phyloP scores from a whole-genome alignment of 2,329 filamentous ascomycete genomes.

The Stachybotrys chartarum region DNA sequence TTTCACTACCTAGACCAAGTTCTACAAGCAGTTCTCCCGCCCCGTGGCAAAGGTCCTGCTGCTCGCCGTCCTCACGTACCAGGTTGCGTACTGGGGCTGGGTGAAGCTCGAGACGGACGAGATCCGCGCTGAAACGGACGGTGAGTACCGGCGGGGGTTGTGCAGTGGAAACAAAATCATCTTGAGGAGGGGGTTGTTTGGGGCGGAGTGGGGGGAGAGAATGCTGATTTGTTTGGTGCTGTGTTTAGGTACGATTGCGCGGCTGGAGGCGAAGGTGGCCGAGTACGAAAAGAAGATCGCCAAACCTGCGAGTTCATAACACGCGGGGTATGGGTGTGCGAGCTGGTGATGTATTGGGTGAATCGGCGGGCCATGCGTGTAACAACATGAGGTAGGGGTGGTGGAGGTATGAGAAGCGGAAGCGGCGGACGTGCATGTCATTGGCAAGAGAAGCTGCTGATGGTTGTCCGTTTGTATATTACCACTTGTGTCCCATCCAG shows the following conservation, averaged over 20 bases:
- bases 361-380: neutral
- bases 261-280: constrained; percentile 30
- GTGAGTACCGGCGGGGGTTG: constrained; percentile 27
- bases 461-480: too few species aligned
- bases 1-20: constrained; percentile 41
- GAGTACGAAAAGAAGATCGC: constrained; percentile 19
- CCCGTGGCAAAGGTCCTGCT: constrained; percentile 69
- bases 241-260: constrained; percentile 22
- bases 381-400: neutral
- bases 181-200: too few species aligned
- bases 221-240: neutral
- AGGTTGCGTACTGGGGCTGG: constrained; percentile 70
- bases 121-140: constrained; percentile 49
- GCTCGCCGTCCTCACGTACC: constrained; percentile 70
- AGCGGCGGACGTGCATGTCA: too few species aligned
- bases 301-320: constrained; percentile 9
- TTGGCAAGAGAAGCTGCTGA: too few species aligned
- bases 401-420: too few species aligned
- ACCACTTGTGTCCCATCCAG: too few species aligned
- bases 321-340: too few species aligned
- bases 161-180: too few species aligned
- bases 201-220: constrained; percentile 6
- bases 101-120: constrained; percentile 67
- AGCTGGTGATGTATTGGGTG: too few species aligned
- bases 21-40: constrained; percentile 69